Percentiles rank a stretch among this genome's conserved stretches.
Evolutionary conservation across 495 filamentous ascomycete species (phyloP).

Genomic region (Cryomyces antarcticus): DNA sequence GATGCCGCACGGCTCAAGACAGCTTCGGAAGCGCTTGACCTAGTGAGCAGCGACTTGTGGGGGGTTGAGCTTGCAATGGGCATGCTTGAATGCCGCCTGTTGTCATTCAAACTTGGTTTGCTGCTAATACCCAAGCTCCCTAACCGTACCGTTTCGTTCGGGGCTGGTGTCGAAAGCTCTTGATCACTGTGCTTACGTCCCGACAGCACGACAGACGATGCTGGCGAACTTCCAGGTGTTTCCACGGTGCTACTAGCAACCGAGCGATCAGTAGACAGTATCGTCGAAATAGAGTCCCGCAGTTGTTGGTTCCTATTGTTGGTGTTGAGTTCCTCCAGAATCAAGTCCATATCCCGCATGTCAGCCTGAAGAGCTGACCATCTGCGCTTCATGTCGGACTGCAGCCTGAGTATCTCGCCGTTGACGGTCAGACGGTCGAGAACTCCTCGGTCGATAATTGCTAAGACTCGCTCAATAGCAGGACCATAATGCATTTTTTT

Average conservation of each 20-base stretch:
- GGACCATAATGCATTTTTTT: constrained; percentile 90
- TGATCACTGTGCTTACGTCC: constrained; percentile 17
- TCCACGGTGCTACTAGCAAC: constrained; percentile 49
- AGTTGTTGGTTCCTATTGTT: constrained; percentile 42
- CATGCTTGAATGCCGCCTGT: constrained; percentile 12
- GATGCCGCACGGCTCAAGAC: constrained; percentile 12
- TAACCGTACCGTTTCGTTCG: background rate
- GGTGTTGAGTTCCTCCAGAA: constrained; percentile 48
- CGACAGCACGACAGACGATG: constrained; percentile 52
- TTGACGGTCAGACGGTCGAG: constrained; percentile 84
- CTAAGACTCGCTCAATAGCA: constrained; percentile 77
- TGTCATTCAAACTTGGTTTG: background rate
- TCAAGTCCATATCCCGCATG: constrained; percentile 53
- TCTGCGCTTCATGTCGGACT: constrained; percentile 60
- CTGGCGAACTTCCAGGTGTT: constrained; percentile 75
- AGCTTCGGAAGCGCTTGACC: constrained; percentile 8
- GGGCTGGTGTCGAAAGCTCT: constrained; percentile 6
- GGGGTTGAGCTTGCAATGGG: constrained; percentile 22
- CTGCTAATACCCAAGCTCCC: background rate
- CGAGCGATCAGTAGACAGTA: constrained; percentile 71
- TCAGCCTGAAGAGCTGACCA: constrained; percentile 57
- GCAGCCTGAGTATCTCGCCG: constrained; percentile 70
- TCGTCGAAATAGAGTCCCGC: constrained; percentile 82
- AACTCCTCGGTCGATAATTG: constrained; percentile 82
- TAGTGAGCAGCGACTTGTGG: constrained; percentile 14